phyloP scores from a whole-genome alignment of 805 yeast species.

The Candida railenensis region DNA sequence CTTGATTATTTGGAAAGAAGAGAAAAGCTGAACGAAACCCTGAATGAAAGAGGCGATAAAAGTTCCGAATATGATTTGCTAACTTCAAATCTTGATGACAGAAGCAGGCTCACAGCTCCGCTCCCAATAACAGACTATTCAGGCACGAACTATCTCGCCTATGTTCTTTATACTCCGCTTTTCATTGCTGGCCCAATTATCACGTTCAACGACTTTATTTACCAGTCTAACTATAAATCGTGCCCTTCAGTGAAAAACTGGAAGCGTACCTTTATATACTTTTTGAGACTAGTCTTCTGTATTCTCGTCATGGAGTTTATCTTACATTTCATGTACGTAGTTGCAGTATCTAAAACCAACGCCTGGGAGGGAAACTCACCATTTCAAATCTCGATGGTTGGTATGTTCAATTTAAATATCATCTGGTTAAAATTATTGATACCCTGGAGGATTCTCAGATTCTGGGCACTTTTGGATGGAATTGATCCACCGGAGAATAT shows the following conservation, averaged over 20 bases:
- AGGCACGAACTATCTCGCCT: constrained; percentile 67
- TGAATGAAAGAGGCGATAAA: constrained; percentile 6
- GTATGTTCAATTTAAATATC: constrained; percentile 82
- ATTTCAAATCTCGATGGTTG: constrained; percentile 92
- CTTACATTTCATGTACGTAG: constrained; percentile 86
- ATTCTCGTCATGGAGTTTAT: constrained; percentile 85
- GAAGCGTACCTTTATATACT: constrained; percentile 58
- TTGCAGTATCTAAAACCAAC: constrained; percentile 83
- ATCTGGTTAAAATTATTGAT: constrained; percentile 91
- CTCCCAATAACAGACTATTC: constrained; percentile 61
- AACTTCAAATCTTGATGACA: constrained; percentile 44
- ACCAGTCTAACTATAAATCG: constrained; percentile 59
- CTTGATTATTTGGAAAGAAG: constrained; percentile 63
- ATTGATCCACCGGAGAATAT: constrained; percentile 97
- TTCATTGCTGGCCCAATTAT: constrained; percentile 94
- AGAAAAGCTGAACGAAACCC: constrained; percentile 10
- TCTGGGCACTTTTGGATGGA: constrained; percentile 90
- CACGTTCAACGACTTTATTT: constrained; percentile 86
- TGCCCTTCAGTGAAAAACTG: constrained; percentile 55
- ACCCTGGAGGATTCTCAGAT: constrained; percentile 94
- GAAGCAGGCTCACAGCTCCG: constrained; percentile 64
- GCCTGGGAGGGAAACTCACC: constrained; percentile 92
- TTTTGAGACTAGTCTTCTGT: constrained; percentile 67
- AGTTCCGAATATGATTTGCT: background rate
- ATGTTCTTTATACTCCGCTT: constrained; percentile 80